Conservation (phyloP, 2,329 filamentous ascomycete species). For the Pseudocercospora vitis region DNA sequence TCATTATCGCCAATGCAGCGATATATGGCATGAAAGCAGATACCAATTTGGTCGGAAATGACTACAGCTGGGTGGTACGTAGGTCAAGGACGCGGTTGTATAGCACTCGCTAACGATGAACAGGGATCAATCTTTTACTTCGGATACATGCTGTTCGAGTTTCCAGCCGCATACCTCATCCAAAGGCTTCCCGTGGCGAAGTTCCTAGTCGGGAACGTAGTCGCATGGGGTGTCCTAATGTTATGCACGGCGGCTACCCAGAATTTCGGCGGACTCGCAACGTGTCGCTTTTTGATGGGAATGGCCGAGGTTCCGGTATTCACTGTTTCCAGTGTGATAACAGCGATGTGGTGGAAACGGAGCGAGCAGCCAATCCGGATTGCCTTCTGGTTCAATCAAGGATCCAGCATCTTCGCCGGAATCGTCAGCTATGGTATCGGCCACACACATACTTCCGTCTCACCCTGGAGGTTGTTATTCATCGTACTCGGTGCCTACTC, state of each 20-base stretch:
- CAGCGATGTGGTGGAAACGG: constrained; percentile 34
- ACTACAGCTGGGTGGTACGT: constrained; percentile 51
- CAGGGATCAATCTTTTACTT: constrained; percentile 50
- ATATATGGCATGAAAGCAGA: constrained; percentile 40
- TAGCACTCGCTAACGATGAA: background rate
- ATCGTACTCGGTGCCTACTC: constrained; percentile 53
- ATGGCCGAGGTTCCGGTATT: constrained; percentile 17
- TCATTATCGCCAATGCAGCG: constrained; percentile 17
- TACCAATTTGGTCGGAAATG: constrained; percentile 48
- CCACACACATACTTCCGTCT: constrained; percentile 34
- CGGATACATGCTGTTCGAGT: constrained; percentile 48
- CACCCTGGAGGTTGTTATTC: constrained; percentile 27
- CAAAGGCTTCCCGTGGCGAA: constrained; percentile 48
- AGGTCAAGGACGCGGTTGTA: background rate
- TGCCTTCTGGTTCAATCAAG: constrained; percentile 18
- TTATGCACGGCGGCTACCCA: constrained; percentile 17
- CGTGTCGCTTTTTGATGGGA: constrained; percentile 45
- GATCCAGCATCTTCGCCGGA: constrained; percentile 50
- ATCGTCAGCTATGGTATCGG: constrained; percentile 19
- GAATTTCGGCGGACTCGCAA: constrained; percentile 29
- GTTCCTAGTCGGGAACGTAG: constrained; percentile 33
- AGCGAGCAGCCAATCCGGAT: constrained; percentile 40
- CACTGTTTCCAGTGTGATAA: constrained; percentile 52
- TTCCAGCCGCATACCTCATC: constrained; percentile 44
- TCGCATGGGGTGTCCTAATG: constrained; percentile 15